Evolutionary conservation across 1,284 basidiomycete genomes (phyloP).

Genomic region (Ustilago sp.): DNA sequence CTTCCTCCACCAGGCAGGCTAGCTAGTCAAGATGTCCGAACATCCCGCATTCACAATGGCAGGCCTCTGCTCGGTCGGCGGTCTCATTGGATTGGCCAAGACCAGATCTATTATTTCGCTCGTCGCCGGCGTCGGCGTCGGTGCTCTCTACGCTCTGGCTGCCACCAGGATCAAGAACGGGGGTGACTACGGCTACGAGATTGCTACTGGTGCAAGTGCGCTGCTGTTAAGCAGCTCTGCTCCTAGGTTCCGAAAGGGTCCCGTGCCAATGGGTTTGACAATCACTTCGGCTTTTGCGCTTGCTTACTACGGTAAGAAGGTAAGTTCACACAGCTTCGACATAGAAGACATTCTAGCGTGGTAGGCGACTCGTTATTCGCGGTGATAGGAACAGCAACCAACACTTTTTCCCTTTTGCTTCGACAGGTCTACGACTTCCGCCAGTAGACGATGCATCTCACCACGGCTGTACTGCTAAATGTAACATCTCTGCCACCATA

Average conservation of each 20-base stretch:
- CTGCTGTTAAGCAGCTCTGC: slow-evolving; percentile 81
- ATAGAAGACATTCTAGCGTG: neutral
- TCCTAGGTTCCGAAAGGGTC: slow-evolving; percentile 80
- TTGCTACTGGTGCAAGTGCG: slow-evolving; percentile 78
- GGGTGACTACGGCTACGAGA: slow-evolving; percentile 78
- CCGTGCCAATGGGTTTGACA: slow-evolving; percentile 79
- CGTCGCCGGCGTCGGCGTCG: slow-evolving; percentile 83
- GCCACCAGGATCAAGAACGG: slow-evolving; percentile 77
- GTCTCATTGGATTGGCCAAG: slow-evolving; percentile 73
- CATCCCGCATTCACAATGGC: slow-evolving; percentile 84
- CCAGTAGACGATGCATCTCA: slow-evolving; percentile 15
- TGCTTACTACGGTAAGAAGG: slow-evolving; percentile 78
- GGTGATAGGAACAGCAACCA: too few species aligned
- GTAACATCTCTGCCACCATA: neutral
- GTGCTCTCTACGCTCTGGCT: slow-evolving; percentile 72
- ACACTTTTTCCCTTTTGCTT: too few species aligned
- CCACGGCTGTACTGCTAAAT: neutral
- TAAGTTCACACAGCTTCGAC: slow-evolving; percentile 10
- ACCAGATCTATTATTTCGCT: slow-evolving; percentile 74
- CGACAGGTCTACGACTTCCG: slow-evolving; percentile 57
- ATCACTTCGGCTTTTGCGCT: slow-evolving; percentile 76
- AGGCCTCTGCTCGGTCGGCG: slow-evolving; percentile 78
- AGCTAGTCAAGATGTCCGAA: slow-evolving; percentile 75
- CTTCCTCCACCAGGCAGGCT: neutral
- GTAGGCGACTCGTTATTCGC: too few species aligned